These are phyloP conservation scores for Tausonia pullulans DNA, from an alignment of 1,284 basidiomycete genomes.

Conservation along the genomic window DNA sequence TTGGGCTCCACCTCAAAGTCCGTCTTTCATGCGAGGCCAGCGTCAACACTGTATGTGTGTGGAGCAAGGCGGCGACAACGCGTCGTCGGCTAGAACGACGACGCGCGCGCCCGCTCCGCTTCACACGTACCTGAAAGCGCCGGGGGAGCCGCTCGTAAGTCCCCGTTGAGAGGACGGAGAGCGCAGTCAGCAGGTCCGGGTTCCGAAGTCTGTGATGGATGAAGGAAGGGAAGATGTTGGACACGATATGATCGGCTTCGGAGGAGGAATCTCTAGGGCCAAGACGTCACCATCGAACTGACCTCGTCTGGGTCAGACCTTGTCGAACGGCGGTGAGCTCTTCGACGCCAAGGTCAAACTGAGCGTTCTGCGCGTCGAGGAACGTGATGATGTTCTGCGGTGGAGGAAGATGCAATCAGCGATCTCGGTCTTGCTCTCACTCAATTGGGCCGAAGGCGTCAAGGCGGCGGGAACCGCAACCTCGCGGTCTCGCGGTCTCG, in stretches of 20 bases:
- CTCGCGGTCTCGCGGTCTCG: not conserved
- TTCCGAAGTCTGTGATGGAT: constrained; percentile 53
- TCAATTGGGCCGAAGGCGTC: not conserved
- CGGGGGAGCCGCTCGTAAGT: constrained; percentile 67
- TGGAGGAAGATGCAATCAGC: not conserved
- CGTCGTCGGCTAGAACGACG: not conserved
- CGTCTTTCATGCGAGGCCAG: constrained; percentile 40
- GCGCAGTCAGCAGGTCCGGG: constrained; percentile 76
- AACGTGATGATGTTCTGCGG: constrained; percentile 67
- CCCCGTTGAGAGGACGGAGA: constrained; percentile 73
- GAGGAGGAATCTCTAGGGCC: not conserved
- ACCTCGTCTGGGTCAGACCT: constrained; percentile 32
- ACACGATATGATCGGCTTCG: not conserved
- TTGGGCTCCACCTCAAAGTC: constrained; percentile 53
- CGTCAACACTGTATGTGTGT: not conserved
- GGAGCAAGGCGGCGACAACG: not conserved
- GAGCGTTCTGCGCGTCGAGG: constrained; percentile 67
- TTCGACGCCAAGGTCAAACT: constrained; percentile 60
- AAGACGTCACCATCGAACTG: not conserved
- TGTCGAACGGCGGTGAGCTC: constrained; percentile 55
- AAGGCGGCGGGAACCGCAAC: not conserved
- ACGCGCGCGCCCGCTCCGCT: not conserved
- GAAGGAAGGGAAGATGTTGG: not conserved
- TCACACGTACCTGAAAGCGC: constrained; percentile 51
- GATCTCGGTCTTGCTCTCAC: not conserved